A percentile compares a stretch with the other conserved stretches of the same genome.
These are phyloP conservation scores for Salicornia ramosissima DNA, from an alignment of 148 eudicot genomes.

Conservation along the genomic window DNA sequence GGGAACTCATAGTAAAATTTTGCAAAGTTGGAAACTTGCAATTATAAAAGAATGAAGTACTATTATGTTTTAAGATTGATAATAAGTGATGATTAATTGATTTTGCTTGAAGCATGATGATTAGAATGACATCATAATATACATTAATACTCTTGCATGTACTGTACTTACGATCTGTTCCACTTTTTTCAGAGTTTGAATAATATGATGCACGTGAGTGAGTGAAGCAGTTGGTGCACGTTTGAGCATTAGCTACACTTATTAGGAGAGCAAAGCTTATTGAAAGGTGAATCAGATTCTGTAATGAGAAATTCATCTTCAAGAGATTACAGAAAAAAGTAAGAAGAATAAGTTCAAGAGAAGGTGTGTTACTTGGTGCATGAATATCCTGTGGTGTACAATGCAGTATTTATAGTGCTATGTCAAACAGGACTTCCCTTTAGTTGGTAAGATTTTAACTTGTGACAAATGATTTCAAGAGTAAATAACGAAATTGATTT, in stretches of 20 bases:
- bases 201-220: constrained; percentile 61
- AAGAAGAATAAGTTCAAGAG: constrained; percentile 11
- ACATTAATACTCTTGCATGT: neutral
- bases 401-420: constrained; percentile 19
- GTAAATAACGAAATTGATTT: neutral
- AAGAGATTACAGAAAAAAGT: neutral
- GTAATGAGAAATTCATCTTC: constrained; percentile 35
- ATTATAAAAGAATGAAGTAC: no score
- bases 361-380: constrained; percentile 6
- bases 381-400: neutral
- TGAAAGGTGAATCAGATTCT: constrained; percentile 14
- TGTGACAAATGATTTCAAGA: neutral
- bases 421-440: neutral
- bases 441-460: constrained; percentile 2
- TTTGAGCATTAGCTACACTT: constrained; percentile 37
- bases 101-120: neutral
- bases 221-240: constrained; percentile 48
- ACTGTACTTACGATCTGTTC: constrained; percentile 60
- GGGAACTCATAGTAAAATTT: no score
- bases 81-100: no score
- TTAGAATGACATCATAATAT: neutral
- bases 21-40: no score
- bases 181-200: constrained; percentile 47
- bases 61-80: no score
- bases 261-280: constrained; percentile 26